Evolutionary conservation across 1,284 basidiomycete species (phyloP).

Genomic region (Lignosus rhinocerotis): DNA sequence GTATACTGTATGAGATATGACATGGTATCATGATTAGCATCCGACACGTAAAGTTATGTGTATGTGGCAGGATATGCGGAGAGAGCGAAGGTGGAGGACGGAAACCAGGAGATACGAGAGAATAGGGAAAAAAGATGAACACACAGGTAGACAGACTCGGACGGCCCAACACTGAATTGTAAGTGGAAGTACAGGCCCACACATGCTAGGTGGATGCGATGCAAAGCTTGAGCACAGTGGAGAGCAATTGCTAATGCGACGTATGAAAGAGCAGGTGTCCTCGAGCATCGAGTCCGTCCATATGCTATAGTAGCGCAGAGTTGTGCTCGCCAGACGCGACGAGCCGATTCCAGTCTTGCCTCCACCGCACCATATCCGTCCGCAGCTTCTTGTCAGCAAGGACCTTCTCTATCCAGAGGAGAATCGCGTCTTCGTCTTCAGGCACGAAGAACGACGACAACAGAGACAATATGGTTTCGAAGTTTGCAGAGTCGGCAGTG

Average conservation of each 20-base stretch:
- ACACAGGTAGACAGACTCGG: constrained; percentile 18
- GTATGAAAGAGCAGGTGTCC: constrained; percentile 17
- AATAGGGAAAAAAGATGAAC: constrained; percentile 16
- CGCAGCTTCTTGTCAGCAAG: constrained; percentile 72
- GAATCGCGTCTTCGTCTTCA: constrained; percentile 80
- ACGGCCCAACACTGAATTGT: constrained; percentile 5
- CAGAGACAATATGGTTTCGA: constrained; percentile 87
- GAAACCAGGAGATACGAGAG: constrained; percentile 3
- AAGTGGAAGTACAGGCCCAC: constrained; percentile 14
- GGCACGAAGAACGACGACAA: constrained; percentile 91
- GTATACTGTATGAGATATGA: constrained; percentile 26
- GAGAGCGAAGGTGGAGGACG: constrained; percentile 13
- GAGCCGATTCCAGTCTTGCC: constrained; percentile 70
- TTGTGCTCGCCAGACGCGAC: constrained; percentile 67
- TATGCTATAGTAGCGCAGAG: constrained; percentile 58
- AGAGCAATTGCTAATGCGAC: constrained; percentile 5
- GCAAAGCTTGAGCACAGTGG: constrained; percentile 3
- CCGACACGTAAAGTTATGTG: constrained; percentile 17
- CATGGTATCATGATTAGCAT: constrained; percentile 27
- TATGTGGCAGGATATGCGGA: constrained; percentile 12
- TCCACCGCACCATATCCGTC: constrained; percentile 69
- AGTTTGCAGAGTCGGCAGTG: constrained; percentile 74
- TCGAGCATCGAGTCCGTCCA: constrained; percentile 17
- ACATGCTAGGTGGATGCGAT: constrained; percentile 10
- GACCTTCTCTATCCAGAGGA: constrained; percentile 79